These are phyloP conservation scores for Cercophora newfieldiana DNA, from an alignment of 495 filamentous ascomycete genomes.

Conservation along the genomic window DNA sequence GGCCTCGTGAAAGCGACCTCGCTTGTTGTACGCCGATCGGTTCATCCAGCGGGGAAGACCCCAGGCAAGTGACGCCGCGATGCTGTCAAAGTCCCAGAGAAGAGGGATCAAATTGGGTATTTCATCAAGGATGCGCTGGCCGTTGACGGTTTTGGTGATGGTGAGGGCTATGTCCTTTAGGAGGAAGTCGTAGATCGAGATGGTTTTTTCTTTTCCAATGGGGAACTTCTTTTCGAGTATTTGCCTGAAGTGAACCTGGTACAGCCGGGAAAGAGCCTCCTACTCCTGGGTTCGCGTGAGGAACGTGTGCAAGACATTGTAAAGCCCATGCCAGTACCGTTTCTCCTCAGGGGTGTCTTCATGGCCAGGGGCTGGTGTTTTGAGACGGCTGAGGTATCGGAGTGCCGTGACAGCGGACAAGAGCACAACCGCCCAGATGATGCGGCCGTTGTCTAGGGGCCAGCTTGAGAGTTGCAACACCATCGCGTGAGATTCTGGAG, in stretches of 20 bases:
- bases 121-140: constrained; percentile 18
- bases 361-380: constrained; percentile 9
- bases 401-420: not conserved
- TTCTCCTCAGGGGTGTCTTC: constrained; percentile 6
- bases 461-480: not conserved
- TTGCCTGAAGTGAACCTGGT: constrained; percentile 18
- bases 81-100: constrained; percentile 29
- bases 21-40: constrained; percentile 47
- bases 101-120: constrained; percentile 22
- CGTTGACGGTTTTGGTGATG: constrained; percentile 21
- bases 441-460: not conserved
- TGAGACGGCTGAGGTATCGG: constrained; percentile 22
- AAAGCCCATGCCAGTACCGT: constrained; percentile 24
- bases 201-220: constrained; percentile 14
- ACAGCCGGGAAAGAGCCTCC: constrained; percentile 14
- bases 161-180: constrained; percentile 20
- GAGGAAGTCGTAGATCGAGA: constrained; percentile 23
- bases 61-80: constrained; percentile 14
- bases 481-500: not conserved
- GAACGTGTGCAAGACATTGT: constrained; percentile 17
- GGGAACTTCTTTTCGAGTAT: constrained; percentile 10
- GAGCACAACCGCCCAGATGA: not conserved
- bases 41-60: constrained; percentile 54
- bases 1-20: constrained; percentile 18
- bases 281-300: constrained; percentile 11